Evolutionary conservation across 805 yeast genomes (phyloP).

Genomic region (Wickerhamiella allomyrinae): DNA sequence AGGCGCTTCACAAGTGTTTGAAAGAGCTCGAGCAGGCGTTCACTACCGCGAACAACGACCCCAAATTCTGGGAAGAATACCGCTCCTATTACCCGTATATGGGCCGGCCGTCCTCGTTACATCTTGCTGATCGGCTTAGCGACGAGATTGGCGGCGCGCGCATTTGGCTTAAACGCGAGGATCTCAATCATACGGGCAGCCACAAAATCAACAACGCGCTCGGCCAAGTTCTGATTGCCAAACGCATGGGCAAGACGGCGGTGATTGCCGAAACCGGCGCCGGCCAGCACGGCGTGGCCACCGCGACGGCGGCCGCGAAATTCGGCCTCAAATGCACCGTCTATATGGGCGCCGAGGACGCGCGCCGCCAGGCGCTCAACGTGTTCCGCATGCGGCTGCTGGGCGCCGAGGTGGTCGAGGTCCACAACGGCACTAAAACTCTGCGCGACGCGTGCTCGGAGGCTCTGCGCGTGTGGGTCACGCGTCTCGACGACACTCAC

Average conservation of each 20-base stretch:
- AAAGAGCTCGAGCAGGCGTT: slow-evolving; percentile 80
- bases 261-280: slow-evolving; percentile 39
- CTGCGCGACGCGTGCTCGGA: slow-evolving; percentile 96
- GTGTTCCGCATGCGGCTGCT: slow-evolving; percentile 94
- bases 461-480: slow-evolving; percentile 92
- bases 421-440: slow-evolving; percentile 87
- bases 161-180: slow-evolving; percentile 98
- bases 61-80: slow-evolving; percentile 87
- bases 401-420: slow-evolving; percentile 92
- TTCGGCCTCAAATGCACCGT: slow-evolving; percentile 87
- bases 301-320: slow-evolving; percentile 37
- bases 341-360: slow-evolving; percentile 99
- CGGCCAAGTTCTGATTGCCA: slow-evolving; percentile 32
- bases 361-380: slow-evolving; percentile 92
- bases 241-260: slow-evolving; percentile 31
- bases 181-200: slow-evolving; percentile 37
- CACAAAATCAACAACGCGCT: slow-evolving; percentile 37
- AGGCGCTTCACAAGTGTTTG: slow-evolving; percentile 81
- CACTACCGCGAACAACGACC: slow-evolving; percentile 78
- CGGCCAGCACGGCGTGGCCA: slow-evolving; percentile 39
- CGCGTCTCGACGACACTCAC: slow-evolving; percentile 73
- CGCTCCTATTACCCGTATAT: slow-evolving; percentile 72
- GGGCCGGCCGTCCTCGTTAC: slow-evolving; percentile 92
- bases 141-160: slow-evolving; percentile 89
- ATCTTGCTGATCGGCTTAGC: slow-evolving; percentile 77